These are phyloP conservation scores for Sporothrix humicola DNA, from an alignment of 2,329 filamentous ascomycete species.

Conservation along the genomic window DNA sequence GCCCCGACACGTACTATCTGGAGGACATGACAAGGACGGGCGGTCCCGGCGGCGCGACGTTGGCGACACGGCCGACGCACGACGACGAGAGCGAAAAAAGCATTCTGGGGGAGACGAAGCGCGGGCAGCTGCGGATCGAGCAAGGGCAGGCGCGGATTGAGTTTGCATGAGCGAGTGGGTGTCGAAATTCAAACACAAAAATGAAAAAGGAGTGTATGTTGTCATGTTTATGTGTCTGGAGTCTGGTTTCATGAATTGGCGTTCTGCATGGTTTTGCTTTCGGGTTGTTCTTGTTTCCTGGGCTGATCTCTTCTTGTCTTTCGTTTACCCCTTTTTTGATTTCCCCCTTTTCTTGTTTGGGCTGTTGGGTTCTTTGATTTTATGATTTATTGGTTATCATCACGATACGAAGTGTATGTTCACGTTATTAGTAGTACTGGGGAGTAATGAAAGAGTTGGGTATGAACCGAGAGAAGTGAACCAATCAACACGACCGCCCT, in stretches of 20 bases:
- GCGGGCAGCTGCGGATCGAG: slow-evolving; percentile 23
- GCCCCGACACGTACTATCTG: slow-evolving; percentile 28
- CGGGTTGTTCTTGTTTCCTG: not conserved
- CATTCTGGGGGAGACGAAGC: slow-evolving; percentile 32
- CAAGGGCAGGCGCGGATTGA: slow-evolving; percentile 22
- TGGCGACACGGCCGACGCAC: not conserved
- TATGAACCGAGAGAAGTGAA: not conserved
- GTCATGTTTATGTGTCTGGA: not conserved
- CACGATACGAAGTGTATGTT: slow-evolving; percentile 16
- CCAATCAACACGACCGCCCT: too few species aligned
- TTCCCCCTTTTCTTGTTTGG: not conserved
- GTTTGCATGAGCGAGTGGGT: not conserved
- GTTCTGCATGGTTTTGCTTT: slow-evolving; percentile 17
- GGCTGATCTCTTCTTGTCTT: not conserved
- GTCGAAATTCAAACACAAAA: not conserved
- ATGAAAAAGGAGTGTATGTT: not conserved
- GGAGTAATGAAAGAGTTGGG: slow-evolving; percentile 17
- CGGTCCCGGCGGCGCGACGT: not conserved
- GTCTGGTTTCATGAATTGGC: slow-evolving; percentile 4
- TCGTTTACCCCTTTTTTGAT: not conserved
- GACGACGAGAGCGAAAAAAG: slow-evolving; percentile 36
- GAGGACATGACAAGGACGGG: slow-evolving; percentile 22
- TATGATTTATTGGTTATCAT: not conserved
- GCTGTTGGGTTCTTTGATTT: not conserved
- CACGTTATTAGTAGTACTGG: not conserved